phyloP scores from a whole-genome alignment of 78 protist genomes.

The Dictyostelium capitatum region DNA sequence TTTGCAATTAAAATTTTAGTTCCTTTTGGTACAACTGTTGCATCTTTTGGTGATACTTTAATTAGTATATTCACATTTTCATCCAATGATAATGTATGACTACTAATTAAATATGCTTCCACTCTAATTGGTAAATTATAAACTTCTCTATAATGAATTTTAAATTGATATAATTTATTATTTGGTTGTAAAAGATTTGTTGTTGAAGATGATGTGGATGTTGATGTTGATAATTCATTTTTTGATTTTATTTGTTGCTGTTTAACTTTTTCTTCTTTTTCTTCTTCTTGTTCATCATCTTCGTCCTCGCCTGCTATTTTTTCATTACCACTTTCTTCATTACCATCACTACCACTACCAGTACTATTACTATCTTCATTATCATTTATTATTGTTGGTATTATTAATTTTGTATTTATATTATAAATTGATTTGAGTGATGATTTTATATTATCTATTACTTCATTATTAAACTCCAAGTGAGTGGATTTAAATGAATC shows the following conservation, averaged over 20 bases:
- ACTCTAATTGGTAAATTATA: conserved; percentile 1
- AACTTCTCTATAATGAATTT: conserved; percentile 15
- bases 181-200: not conserved
- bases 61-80: not conserved
- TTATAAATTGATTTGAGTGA: not conserved
- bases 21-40: not conserved
- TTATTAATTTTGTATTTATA: not conserved
- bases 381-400: not conserved
- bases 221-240: not conserved
- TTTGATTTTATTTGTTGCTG: not conserved
- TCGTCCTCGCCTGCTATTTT: not conserved
- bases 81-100: not conserved
- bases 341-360: not conserved
- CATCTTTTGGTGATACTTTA: conserved; percentile 3
- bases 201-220: not conserved
- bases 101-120: conserved; percentile 3
- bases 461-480: not conserved
- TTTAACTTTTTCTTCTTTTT: not conserved
- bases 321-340: not conserved
- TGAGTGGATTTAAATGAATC: not conserved
- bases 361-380: not conserved
- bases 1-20: not conserved
- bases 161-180: conserved; percentile 2
- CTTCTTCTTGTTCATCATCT: not conserved
- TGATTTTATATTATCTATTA: not conserved